A percentile compares a stretch with the other conserved stretches of the same genome.
Conservation (phyloP, 352 stramenopile genomes). For the Aphanomyces euteiches region DNA sequence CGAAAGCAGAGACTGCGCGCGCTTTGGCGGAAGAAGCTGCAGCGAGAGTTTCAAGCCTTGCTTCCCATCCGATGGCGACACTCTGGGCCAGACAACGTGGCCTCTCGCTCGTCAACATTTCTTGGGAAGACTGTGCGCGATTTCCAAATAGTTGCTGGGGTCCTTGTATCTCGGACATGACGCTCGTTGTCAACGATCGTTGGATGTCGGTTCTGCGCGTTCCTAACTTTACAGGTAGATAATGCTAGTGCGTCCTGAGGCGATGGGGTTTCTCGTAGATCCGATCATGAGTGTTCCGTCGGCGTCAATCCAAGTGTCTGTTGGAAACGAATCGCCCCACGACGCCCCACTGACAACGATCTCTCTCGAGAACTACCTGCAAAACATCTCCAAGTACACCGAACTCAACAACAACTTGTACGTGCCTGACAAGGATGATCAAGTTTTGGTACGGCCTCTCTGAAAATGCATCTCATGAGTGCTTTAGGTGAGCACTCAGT, state of each 20-base stretch:
- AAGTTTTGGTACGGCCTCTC: constrained; percentile 12
- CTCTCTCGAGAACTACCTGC: constrained; percentile 19
- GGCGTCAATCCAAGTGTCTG: constrained; percentile 7
- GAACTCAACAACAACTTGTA: constrained; percentile 16
- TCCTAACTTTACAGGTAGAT: constrained; percentile 20
- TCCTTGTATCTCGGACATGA: constrained; percentile 29
- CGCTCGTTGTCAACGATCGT: constrained; percentile 15
- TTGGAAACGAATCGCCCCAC: constrained; percentile 24
- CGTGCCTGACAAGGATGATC: constrained; percentile 3
- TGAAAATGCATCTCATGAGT: neutral
- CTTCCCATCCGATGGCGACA: neutral
- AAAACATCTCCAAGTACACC: constrained; percentile 23
- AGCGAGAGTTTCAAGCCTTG: no score
- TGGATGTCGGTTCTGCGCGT: constrained; percentile 26
- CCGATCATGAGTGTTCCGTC: constrained; percentile 24
- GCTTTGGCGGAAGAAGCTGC: no score
- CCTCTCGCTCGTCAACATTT: constrained; percentile 16
- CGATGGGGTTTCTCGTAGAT: constrained; percentile 4
- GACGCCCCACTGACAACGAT: constrained; percentile 1
- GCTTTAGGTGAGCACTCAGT: constrained; percentile 11
- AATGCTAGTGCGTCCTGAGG: neutral
- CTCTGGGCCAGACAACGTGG: constrained; percentile 4
- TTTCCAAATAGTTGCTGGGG: constrained; percentile 7
- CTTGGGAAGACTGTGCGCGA: constrained; percentile 26
- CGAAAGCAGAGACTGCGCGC: no score